These are phyloP conservation scores for Panus rudis DNA, from an alignment of 768 basidiomycete genomes.

Conservation along the genomic window DNA sequence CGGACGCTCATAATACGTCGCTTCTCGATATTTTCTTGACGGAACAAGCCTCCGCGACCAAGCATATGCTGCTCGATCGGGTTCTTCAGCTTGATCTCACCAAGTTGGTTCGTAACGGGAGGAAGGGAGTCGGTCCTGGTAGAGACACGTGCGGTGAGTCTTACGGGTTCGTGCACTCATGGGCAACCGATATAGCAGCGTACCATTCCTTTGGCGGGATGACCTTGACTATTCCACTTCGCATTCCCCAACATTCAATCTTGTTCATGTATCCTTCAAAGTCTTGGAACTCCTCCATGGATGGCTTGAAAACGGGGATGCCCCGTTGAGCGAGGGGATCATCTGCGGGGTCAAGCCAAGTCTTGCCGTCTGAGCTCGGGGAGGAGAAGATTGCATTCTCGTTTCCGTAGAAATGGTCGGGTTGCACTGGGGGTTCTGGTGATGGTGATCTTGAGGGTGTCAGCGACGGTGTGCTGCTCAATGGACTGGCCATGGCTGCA, in stretches of 20 bases:
- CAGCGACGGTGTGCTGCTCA: conserved; percentile 25
- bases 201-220: conserved; percentile 94
- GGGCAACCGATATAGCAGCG: conserved; percentile 11
- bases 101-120: conserved; percentile 61
- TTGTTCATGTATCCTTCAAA: conserved; percentile 87
- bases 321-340: conserved; percentile 80
- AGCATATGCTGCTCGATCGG: conserved; percentile 95
- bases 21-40: conserved; percentile 88
- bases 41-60: conserved; percentile 80
- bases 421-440: conserved; percentile 44
- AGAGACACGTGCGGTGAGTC: conserved; percentile 5
- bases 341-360: conserved; percentile 71
- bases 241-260: conserved; percentile 85
- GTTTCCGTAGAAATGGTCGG: conserved; percentile 77
- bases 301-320: conserved; percentile 94
- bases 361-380: conserved; percentile 53
- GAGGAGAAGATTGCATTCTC: conserved; percentile 47
- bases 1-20: conserved; percentile 75
- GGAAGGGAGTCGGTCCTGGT: conserved; percentile 68
- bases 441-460: conserved; percentile 44
- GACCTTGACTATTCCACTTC: conserved; percentile 92
- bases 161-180: conserved; percentile 7
- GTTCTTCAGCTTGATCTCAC: conserved; percentile 68
- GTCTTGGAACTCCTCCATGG: conserved; percentile 85
- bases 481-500: conserved; percentile 18